phyloP scores from a whole-genome alignment of 2,329 filamentous ascomycete genomes.

The Xylaria sp. region DNA sequence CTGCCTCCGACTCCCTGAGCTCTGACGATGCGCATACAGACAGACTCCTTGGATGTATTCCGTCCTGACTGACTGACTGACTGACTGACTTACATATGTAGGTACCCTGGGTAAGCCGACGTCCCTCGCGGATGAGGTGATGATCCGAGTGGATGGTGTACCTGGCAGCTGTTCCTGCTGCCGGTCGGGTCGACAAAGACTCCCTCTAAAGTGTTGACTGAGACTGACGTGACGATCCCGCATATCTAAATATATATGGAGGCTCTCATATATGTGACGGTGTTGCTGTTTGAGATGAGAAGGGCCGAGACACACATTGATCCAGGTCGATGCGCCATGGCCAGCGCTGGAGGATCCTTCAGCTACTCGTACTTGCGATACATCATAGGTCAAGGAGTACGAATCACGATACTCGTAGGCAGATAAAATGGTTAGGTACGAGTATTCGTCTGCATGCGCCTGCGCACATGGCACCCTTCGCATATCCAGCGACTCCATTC shows the following conservation, averaged over 20 bases:
- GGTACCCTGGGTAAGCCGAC: constrained; percentile 4
- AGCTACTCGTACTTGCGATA: not conserved
- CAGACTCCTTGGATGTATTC: too few species aligned
- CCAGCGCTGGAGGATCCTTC: not conserved
- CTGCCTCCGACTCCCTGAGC: not conserved
- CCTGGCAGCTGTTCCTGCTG: not conserved
- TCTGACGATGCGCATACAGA: too few species aligned
- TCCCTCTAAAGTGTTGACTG: not conserved
- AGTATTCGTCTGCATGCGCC: not conserved
- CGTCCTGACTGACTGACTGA: too few species aligned
- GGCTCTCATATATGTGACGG: not conserved
- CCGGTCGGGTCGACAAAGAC: not conserved
- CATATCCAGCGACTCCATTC: too few species aligned
- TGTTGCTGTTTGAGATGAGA: constrained; percentile 2
- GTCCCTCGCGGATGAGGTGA: not conserved
- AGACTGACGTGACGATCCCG: constrained; percentile 1
- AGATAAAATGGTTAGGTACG: not conserved
- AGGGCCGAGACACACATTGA: not conserved
- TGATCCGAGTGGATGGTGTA: not conserved
- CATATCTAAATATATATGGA: not conserved
- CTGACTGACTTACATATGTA: too few species aligned
- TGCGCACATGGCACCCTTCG: constrained; percentile 1
- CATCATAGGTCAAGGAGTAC: not conserved
- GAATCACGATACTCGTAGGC: not conserved
- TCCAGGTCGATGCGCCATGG: not conserved